phyloP scores from a whole-genome alignment of 768 basidiomycete species.

The Cystoderma amianthinum region DNA sequence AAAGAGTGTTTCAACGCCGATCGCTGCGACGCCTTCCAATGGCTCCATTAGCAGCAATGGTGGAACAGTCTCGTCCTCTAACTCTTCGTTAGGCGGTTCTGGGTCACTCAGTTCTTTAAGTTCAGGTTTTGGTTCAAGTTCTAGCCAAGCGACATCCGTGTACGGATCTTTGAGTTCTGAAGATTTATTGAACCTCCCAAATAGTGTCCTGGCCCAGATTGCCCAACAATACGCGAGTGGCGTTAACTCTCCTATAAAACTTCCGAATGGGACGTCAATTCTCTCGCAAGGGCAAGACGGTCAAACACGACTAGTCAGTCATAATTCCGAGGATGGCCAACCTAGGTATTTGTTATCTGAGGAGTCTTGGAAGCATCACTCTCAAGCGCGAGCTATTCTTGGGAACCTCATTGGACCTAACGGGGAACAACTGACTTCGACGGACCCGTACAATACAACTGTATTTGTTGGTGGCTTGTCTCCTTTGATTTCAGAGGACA shows the following conservation, averaged over 20 bases:
- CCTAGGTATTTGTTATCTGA: slow-evolving; percentile 57
- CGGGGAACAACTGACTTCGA: slow-evolving; percentile 80
- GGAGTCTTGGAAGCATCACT: slow-evolving; percentile 81
- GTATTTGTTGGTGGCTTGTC: slow-evolving; percentile 92
- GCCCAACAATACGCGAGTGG: slow-evolving; percentile 39
- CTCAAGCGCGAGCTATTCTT: slow-evolving; percentile 75
- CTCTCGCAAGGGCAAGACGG: neutral
- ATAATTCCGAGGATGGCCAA: neutral
- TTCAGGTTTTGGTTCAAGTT: slow-evolving; percentile 44
- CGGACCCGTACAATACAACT: slow-evolving; percentile 94
- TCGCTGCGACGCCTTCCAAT: slow-evolving; percentile 42
- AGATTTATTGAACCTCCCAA: slow-evolving; percentile 43
- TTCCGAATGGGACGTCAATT: neutral
- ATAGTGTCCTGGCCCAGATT: slow-evolving; percentile 38
- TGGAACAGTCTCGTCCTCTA: slow-evolving; percentile 35
- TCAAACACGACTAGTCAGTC: neutral
- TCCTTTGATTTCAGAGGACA: slow-evolving; percentile 86
- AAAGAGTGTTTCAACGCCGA: slow-evolving; percentile 67
- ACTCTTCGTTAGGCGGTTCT: slow-evolving; percentile 43
- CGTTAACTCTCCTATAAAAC: slow-evolving; percentile 20
- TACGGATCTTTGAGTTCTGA: slow-evolving; percentile 43
- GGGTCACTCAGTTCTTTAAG: slow-evolving; percentile 45
- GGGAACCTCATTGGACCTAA: slow-evolving; percentile 83
- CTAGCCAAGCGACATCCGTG: slow-evolving; percentile 43
- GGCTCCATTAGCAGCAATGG: slow-evolving; percentile 25